These are phyloP conservation scores for Solioccasus polychromus DNA, from an alignment of 768 basidiomycete genomes.

Conservation along the genomic window DNA sequence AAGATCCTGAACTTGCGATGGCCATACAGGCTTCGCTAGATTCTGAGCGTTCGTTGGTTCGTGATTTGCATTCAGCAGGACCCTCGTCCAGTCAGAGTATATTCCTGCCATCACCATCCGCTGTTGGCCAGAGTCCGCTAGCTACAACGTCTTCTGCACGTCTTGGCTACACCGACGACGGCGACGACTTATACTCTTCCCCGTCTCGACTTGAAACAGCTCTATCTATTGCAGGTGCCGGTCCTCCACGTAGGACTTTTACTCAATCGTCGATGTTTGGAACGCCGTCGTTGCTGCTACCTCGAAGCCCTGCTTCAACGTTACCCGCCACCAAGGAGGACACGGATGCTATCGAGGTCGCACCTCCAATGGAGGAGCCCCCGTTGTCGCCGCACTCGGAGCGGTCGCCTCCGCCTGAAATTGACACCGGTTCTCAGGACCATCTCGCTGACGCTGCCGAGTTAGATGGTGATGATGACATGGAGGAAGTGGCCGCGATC, in stretches of 20 bases:
- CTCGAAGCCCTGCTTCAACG: slow-evolving; percentile 7
- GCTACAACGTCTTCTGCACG: slow-evolving; percentile 1
- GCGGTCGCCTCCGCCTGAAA: neutral
- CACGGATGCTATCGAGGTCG: neutral
- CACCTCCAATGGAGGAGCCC: slow-evolving; percentile 6
- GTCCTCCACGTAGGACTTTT: slow-evolving; percentile 30
- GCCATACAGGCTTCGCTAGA: slow-evolving; percentile 65
- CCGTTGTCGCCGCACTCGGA: slow-evolving; percentile 4
- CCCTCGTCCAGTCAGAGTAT: slow-evolving; percentile 5
- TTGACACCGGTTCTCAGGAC: neutral
- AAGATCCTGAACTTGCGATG: slow-evolving; percentile 55
- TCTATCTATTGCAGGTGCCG: slow-evolving; percentile 63
- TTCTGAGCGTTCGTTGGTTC: slow-evolving; percentile 4
- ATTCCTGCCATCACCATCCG: slow-evolving; percentile 6
- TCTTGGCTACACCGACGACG: slow-evolving; percentile 23
- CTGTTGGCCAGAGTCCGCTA: neutral
- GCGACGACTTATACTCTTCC: slow-evolving; percentile 49
- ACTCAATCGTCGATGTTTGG: slow-evolving; percentile 35
- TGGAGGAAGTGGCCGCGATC: slow-evolving; percentile 34
- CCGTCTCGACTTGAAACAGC: slow-evolving; percentile 64
- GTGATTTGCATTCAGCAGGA: neutral
- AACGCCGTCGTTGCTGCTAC: slow-evolving; percentile 32
- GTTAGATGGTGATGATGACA: slow-evolving; percentile 34
- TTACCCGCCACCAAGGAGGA: neutral
- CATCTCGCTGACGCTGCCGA: slow-evolving; percentile 1